Base-by-base conservation (phyloP, 1,139 yeast genomes). In the Geotrichum aggregatum region DNA sequence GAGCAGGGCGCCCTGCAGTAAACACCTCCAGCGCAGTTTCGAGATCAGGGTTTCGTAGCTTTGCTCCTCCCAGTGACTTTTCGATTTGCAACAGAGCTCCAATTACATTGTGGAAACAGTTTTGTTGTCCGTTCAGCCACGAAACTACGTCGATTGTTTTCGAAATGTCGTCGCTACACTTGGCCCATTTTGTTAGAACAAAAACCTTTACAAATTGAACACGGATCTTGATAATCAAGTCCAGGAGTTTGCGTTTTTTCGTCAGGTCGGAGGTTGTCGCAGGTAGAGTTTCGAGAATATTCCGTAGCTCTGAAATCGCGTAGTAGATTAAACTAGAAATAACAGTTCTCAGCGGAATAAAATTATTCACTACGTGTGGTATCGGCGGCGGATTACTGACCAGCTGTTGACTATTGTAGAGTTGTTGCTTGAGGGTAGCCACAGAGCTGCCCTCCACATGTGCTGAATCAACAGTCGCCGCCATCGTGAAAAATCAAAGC, bases 141-240 rank as follows among this genome's bases (percentile, higher is more conserved):
- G 87, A 85, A 56, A 92, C 79, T 24, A 91, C 75, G 68, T 92
- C 98, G 54, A 92, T 89, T 59, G 89, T 74, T 52, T 77, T 77
- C 36, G 84, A 79, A 52, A 91, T 82, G 52, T 85, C 88, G 50
- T 80, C 76, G 11, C 91, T 76, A 31, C 80, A 82, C 31, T 78
- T 76, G 1, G 95, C 80, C 98, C 98, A 92, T 68, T 89, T 89
- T 44, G 85, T 79, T 47, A 92, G 71, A 3, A 95, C 95, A 60
- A 87, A 89, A 2, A 91, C 68, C 66, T 91, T 83, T 57, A 89
- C 77, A 63, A 84, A 87, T 62, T 89, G 94, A 61, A 87, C 89
- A 52, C 98, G 77, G 41, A 88, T 72, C 36, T 76, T 73, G 7
- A 89, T 84, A 43, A 91, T 74, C 53, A 84, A 71, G 47, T 84